Evolutionary conservation across 2,329 filamentous ascomycete genomes (phyloP), one percentile per base, ranked within the genome.

Genomic region (Elsinoe perseae): DNA sequence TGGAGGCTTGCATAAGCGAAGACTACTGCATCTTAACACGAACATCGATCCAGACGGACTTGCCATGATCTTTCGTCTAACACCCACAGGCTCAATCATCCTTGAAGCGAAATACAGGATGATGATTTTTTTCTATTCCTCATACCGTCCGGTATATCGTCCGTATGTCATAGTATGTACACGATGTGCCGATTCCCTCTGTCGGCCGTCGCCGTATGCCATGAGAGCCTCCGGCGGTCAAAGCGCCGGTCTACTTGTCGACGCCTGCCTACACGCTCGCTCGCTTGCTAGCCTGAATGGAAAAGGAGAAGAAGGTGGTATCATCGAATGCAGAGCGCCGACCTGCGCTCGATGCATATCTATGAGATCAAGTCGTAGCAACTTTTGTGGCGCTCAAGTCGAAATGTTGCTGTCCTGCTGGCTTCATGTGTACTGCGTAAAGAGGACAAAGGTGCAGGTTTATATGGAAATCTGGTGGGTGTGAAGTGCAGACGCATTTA

Each of bases 281-380:
- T 43, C 21, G 38, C 38, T 21, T 18, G 38, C 16, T 21, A 43
- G 38, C 38, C 38, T 20, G 21, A 18, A 43, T n/a, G n/a, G n/a
- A 20, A 43, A 12, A 20, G 23, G 25, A 52, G 27, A 32, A 38
- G 23, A 36, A 14, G 5, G 25, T 36, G 48, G 48, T 52, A 36
- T 52, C 21, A 23, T 36, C 16, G 48, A 38, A 23, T 25, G 48
- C 48, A 52, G 48, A 38, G 28, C 48, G 28, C 32, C 8, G 32
- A 52, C 20, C 28, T 38, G 48, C 48, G 48, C 48, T 52, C 48
- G 9, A 52, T 52, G 48, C 48, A 36, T 52, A 30, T 52, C 48
- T 38, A 36, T 44, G 40, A 44, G 40, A 27, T 25, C 20, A 44
- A 27, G 7, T 44, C 40, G 40, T 44, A 44, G 40, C 40, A 44